Evolutionary conservation across 768 basidiomycete genomes (phyloP).

Genomic region (Trametes villosa): DNA sequence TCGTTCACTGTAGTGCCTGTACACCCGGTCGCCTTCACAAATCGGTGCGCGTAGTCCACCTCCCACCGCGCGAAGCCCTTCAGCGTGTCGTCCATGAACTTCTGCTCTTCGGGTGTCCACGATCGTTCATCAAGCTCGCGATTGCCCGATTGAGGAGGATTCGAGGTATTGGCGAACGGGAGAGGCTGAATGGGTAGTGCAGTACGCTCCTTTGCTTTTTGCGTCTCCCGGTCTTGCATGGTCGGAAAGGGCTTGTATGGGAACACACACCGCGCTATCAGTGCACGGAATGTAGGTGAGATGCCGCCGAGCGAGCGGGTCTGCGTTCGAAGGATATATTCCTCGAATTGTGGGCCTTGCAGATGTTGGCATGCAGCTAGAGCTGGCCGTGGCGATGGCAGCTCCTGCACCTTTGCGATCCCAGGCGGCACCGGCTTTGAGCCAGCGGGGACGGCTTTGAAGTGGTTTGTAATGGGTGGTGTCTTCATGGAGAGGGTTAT

Average conservation of each 20-base stretch:
- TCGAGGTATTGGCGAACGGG: too few species aligned
- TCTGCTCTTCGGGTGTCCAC: neutral
- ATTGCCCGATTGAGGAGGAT: neutral
- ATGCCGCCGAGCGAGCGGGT: slow-evolving; percentile 8
- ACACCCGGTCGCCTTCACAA: neutral
- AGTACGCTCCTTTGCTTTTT: too few species aligned
- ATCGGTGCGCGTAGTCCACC: neutral
- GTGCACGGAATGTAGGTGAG: neutral
- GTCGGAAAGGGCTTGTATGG: neutral
- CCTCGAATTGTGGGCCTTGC: neutral
- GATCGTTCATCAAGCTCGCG: neutral
- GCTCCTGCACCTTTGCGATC: too few species aligned
- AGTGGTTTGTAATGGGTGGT: too few species aligned
- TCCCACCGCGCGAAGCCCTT: slow-evolving; percentile 6
- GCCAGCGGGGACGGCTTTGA: too few species aligned
- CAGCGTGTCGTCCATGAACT: neutral
- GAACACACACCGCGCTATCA: neutral
- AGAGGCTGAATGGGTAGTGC: too few species aligned
- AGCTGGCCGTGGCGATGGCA: neutral
- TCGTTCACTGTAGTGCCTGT: neutral
- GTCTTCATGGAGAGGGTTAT: too few species aligned
- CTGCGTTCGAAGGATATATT: slow-evolving; percentile 9
- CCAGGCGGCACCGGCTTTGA: too few species aligned
- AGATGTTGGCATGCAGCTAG: slow-evolving; percentile 1
- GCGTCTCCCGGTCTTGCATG: neutral